Evolutionary conservation across 2,329 filamentous ascomycete species (phyloP).

Genomic region (Hypoxylon sp.): DNA sequence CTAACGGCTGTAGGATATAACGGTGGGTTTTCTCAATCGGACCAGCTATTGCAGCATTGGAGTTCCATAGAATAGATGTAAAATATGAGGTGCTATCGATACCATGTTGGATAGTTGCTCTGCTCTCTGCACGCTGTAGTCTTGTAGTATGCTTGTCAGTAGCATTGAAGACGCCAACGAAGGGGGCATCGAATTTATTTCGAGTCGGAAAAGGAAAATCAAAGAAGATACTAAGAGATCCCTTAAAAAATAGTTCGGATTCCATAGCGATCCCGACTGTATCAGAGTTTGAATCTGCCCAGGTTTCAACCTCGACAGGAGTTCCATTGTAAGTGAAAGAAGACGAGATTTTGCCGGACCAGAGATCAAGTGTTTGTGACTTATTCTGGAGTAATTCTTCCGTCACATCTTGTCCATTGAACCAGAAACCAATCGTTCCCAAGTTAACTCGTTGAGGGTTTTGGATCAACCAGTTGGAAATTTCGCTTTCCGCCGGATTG

Average conservation of each 20-base stretch:
- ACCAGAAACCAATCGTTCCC: conserved; percentile 64
- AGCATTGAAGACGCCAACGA: conserved; percentile 67
- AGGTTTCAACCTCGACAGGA: conserved; percentile 61
- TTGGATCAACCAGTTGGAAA: conserved; percentile 61
- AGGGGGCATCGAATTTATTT: conserved; percentile 70
- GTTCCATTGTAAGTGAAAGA: conserved; percentile 60
- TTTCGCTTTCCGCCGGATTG: conserved; percentile 59
- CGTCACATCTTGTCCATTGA: conserved; percentile 57
- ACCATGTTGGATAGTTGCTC: conserved; percentile 61
- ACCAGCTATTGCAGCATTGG: conserved; percentile 54
- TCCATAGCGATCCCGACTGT: conserved; percentile 61
- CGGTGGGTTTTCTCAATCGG: conserved; percentile 59
- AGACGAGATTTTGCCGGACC: conserved; percentile 62
- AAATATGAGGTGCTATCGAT: conserved; percentile 62
- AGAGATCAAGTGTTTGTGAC: conserved; percentile 64
- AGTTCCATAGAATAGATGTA: conserved; percentile 59
- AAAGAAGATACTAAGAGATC: conserved; percentile 63
- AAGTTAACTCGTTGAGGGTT: conserved; percentile 69
- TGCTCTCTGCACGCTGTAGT: conserved; percentile 50
- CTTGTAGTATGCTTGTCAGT: conserved; percentile 62
- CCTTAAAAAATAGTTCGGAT: conserved; percentile 59
- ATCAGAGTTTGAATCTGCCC: conserved; percentile 63
- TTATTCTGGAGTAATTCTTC: conserved; percentile 60
- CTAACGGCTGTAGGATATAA: conserved; percentile 57
- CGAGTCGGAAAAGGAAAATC: conserved; percentile 66